Evolutionary conservation across 1,139 yeast species (phyloP), one percentile per base, ranked within the genome.

Genomic region (Hemisphaericaspora subhashii): DNA sequence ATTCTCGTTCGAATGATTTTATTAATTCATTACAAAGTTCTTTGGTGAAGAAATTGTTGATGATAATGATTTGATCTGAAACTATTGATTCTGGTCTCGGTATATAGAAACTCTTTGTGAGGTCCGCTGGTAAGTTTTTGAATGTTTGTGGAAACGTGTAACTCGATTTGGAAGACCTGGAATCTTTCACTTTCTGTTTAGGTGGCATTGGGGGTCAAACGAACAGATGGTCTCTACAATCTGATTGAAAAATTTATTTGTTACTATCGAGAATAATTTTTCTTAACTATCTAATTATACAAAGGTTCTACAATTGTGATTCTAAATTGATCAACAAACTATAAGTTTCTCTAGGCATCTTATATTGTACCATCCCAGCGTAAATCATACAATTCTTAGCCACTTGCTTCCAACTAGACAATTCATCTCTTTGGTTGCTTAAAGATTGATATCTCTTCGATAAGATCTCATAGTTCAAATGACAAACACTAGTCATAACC

Each of bases 311-410:
- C 39, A 61, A 54, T 52, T 55, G 62, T 32, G 84, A 75, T 57
- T 88, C 96, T 44, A 89, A 68, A 47, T 77, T 79, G 33, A 88
- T 83, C 54, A 89, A 67, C 38, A 80, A 74, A 51, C 88, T 79
- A 58, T 87, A 89, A 0, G 89, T 83, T 54, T 90, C 97, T 46
- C 95, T 75, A 4, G 98, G 96, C 95, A 92, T 88, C 57, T 86
- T 82, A 63, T 87, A 90, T 62, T 89, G 96, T 29, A 92, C 86
- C 83, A 92, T 85, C 40, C 98, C 98, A 10, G 98, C 96, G 60
- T 85, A 94, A 3, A 90, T 79, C 88, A 90, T 88, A 61, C 95
- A 85, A 58, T 88, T 88, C 57, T 81, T 84, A 4, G 96, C 90
- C 45, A 86, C 74, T 35, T 68, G 72, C 51, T 79, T 81, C 58